These are phyloP conservation scores for Serendipita sp. DNA, from an alignment of 768 basidiomycete species.

Conservation along the genomic window DNA sequence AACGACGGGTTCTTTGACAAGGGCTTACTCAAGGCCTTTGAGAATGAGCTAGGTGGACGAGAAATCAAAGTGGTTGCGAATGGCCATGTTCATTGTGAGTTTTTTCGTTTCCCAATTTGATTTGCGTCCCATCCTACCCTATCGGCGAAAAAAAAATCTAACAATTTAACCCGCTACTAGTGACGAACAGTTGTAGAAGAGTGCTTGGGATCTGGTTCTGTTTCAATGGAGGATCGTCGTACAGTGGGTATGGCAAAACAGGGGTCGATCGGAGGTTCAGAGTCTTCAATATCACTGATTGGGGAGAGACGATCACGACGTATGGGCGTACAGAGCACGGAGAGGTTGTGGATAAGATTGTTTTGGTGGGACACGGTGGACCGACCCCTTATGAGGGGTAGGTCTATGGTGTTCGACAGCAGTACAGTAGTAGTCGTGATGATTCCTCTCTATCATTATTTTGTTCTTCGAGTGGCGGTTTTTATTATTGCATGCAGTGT, in stretches of 20 bases:
- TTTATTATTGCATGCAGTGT: not conserved
- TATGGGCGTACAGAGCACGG: slow-evolving; percentile 68
- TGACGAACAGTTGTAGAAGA: slow-evolving; percentile 78
- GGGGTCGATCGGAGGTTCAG: slow-evolving; percentile 88
- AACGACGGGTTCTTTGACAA: slow-evolving; percentile 77
- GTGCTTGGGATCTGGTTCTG: slow-evolving; percentile 82
- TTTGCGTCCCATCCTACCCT: not conserved
- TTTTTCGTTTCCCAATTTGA: not conserved
- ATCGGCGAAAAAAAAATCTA: slow-evolving; percentile 10
- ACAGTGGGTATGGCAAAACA: slow-evolving; percentile 63
- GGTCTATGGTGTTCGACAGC: not conserved
- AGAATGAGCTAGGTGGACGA: slow-evolving; percentile 45
- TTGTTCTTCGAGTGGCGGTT: too few relatives aligned
- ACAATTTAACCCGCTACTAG: slow-evolving; percentile 21
- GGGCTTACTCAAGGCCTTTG: slow-evolving; percentile 53
- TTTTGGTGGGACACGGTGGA: slow-evolving; percentile 37
- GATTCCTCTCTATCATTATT: too few relatives aligned
- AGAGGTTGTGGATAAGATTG: slow-evolving; percentile 46
- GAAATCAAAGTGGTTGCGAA: slow-evolving; percentile 85
- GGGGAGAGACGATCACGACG: slow-evolving; percentile 81
- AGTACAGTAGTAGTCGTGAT: too few relatives aligned
- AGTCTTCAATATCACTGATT: slow-evolving; percentile 74
- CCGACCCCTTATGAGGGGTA: slow-evolving; percentile 11
- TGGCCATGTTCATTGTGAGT: slow-evolving; percentile 75
- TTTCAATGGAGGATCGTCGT: slow-evolving; percentile 78